Evolutionary conservation across 768 basidiomycete species (phyloP).

Genomic region (Lactarius hengduanensis): DNA sequence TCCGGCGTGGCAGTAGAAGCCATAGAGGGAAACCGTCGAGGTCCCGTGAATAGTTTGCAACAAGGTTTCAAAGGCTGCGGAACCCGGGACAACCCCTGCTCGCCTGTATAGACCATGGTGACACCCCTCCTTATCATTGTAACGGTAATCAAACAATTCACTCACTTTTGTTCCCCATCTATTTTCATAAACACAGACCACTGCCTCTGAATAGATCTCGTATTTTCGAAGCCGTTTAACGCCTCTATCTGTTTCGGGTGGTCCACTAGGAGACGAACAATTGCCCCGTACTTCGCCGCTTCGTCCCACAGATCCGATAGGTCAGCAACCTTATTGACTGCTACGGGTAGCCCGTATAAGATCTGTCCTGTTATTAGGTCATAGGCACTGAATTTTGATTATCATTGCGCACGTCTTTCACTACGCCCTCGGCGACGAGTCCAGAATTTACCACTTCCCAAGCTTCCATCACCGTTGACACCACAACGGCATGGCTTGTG

Average conservation of each 20-base stretch:
- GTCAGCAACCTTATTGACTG: conserved; percentile 68
- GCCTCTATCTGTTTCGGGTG: conserved; percentile 68
- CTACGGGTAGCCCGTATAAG: conserved; percentile 75
- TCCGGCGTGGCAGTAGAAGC: conserved; percentile 82
- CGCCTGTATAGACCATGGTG: conserved; percentile 47
- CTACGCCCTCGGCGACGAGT: conserved; percentile 64
- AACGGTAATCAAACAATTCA: conserved; percentile 11
- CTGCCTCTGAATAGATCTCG: conserved; percentile 39
- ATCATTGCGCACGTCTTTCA: conserved; percentile 55
- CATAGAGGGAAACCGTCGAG: conserved; percentile 59
- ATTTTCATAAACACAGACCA: conserved; percentile 85
- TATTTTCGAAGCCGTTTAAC: conserved; percentile 58
- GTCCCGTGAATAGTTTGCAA: conserved; percentile 54
- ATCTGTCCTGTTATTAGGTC: conserved; percentile 46
- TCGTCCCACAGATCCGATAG: conserved; percentile 58
- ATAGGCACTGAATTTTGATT: conserved; percentile 13
- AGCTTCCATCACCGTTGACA: conserved; percentile 83
- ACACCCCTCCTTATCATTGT: conserved; percentile 21
- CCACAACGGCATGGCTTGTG: conserved; percentile 61
- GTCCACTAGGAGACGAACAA: conserved; percentile 70
- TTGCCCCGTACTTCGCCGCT: conserved; percentile 53
- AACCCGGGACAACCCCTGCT: conserved; percentile 60
- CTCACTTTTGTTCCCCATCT: conserved; percentile 75
- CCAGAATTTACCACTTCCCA: conserved; percentile 70
- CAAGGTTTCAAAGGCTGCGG: conserved; percentile 54